These are phyloP conservation scores for Puccinia coronata DNA, from an alignment of 1,284 basidiomycete genomes.

Conservation along the genomic window DNA sequence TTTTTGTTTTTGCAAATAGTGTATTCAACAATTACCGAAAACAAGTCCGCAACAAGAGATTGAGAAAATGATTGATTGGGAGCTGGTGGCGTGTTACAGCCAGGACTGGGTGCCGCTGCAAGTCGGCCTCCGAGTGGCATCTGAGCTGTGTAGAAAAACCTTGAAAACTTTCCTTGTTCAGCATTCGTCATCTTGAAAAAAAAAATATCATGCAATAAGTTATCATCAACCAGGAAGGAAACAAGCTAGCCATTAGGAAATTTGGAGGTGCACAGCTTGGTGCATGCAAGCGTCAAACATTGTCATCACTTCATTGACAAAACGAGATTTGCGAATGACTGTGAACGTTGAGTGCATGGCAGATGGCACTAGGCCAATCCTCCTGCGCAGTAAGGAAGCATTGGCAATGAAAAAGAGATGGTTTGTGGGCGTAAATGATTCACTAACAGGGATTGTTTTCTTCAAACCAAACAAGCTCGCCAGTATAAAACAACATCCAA, in stretches of 20 bases:
- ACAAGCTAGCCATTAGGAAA: background rate
- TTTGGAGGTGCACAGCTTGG: no score
- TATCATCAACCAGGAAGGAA: background rate
- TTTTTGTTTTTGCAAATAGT: slow-evolving; percentile 6
- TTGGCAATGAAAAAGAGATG: no score
- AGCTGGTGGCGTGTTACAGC: slow-evolving; percentile 30
- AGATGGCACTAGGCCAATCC: no score
- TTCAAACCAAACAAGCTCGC: no score
- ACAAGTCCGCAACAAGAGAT: background rate
- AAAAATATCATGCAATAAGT: background rate
- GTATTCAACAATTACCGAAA: slow-evolving; percentile 33
- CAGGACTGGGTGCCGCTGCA: slow-evolving; percentile 48
- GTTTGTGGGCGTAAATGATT: no score
- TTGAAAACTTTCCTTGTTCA: slow-evolving; percentile 15
- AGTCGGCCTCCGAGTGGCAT: slow-evolving; percentile 31
- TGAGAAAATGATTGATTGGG: slow-evolving; percentile 16
- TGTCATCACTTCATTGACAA: no score
- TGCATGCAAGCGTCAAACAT: no score
- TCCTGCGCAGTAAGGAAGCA: no score
- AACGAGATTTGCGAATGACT: no score
- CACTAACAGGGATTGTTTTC: no score
- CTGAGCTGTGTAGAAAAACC: slow-evolving; percentile 42
- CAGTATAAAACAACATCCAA: no score
- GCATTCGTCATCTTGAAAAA: background rate
- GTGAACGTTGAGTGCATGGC: no score